Evolutionary conservation across 805 yeast species (phyloP).

Genomic region (Barnettozyma californica): DNA sequence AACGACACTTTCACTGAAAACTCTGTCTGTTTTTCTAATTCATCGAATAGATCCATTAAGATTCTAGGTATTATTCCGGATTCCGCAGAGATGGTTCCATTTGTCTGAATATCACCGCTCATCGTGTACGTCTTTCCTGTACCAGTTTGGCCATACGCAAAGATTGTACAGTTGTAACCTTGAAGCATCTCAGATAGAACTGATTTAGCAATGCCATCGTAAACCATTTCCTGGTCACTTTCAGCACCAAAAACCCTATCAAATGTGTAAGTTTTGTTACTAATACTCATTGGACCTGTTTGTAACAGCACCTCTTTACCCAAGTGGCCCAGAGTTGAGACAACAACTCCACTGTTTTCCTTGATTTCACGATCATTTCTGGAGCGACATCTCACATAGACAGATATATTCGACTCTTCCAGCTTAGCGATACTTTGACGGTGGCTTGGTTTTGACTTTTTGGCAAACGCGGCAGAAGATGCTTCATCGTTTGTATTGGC

Average conservation of each 20-base stretch:
- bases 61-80: constrained; percentile 65
- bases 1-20: constrained; percentile 66
- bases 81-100: constrained; percentile 34
- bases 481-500: background rate
- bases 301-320: constrained; percentile 43
- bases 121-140: constrained; percentile 75
- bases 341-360: constrained; percentile 52
- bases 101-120: constrained; percentile 61
- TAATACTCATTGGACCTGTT: constrained; percentile 31
- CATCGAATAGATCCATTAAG: constrained; percentile 47
- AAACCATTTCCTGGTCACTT: constrained; percentile 65
- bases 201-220: constrained; percentile 55
- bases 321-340: constrained; percentile 41
- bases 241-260: constrained; percentile 81
- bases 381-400: constrained; percentile 52
- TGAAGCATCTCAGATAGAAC: constrained; percentile 56
- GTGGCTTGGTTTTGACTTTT: constrained; percentile 21
- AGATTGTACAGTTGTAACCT: constrained; percentile 73
- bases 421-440: constrained; percentile 9
- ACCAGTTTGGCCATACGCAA: constrained; percentile 88
- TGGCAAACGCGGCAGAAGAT: constrained; percentile 18
- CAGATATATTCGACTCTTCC: constrained; percentile 40
- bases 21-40: constrained; percentile 41
- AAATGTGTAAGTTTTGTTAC: constrained; percentile 53
- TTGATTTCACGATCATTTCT: constrained; percentile 49